Base-by-base conservation (phyloP, 2,329 filamentous ascomycete genomes). In the Cytospora leucostoma region DNA sequence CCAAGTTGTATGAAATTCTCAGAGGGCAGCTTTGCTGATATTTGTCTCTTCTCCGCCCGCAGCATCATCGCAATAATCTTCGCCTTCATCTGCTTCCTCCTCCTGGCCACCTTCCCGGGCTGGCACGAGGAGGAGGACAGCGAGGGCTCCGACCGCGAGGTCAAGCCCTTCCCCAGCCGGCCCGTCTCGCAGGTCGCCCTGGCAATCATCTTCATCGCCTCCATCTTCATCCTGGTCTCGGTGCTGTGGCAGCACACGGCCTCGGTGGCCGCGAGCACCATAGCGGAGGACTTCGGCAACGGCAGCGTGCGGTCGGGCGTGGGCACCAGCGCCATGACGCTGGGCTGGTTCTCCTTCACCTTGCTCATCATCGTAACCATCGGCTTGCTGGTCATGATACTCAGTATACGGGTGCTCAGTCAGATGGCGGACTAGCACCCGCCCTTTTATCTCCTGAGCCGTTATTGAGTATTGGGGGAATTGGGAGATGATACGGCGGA, bases 41-140 rank as follows among this genome's bases (percentile, higher is more conserved):
- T 33, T n/a, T 4, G 6, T 54, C 70, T 70, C 61, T 71, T 32
- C 27, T 51, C 6, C 21, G 7, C 12, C 7, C 19, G 34, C 69
- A 95, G 92, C 68, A 99, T 99, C 80, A 93, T 99, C 73, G 95
- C 95, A 73, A 93, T 98, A 74, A 91, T 99, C 75, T 93, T 99
- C 73, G 93, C 95, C 70, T 98, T 98, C 79, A 84, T 98, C 76
- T 97, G 93, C 76, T 92, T 99, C 75, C 85, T 99, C 66, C 86
- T 99, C 50, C 88, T 99, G 60, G 94, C 93, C 61, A 98, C 95
- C 38, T 99, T 98, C 79, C 95, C 95, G 1, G 93, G 93, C 67
- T 99, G 95, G 92, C 93, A 98, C 77, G 92, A 97, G 77, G 92
- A 96, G 77, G 85, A 88, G 68, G 91, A 95, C 76, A 87, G 84